Percentiles rank a stretch among this genome's conserved stretches.
These are phyloP conservation scores for Sclerotinia spermophila DNA, from an alignment of 2,329 filamentous ascomycete species.

Conservation along the genomic window DNA sequence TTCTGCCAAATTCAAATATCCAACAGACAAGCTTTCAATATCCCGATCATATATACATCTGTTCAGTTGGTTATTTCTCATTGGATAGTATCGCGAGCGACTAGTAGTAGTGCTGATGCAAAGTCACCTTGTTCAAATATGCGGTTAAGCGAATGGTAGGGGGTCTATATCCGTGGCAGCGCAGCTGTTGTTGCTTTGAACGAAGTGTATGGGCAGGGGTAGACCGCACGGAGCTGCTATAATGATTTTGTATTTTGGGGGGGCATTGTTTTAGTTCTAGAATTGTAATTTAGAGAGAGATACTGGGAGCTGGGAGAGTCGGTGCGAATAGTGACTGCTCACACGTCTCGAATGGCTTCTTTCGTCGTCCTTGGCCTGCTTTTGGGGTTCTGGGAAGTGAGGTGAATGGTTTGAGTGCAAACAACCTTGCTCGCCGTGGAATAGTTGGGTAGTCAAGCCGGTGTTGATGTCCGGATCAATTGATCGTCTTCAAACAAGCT, in stretches of 20 bases:
- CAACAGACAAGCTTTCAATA: background rate
- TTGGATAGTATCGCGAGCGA: background rate
- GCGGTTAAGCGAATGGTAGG: slow-evolving; percentile 1
- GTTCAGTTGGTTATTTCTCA: background rate
- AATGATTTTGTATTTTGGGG: background rate
- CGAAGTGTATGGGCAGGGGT: background rate
- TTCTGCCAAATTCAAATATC: background rate
- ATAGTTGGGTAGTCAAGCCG: background rate
- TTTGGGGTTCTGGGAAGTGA: background rate
- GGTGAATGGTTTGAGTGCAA: background rate
- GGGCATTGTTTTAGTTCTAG: background rate
- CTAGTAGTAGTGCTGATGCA: background rate
- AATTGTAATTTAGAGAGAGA: background rate
- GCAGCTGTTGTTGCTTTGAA: slow-evolving; percentile 4
- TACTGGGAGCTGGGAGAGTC: background rate
- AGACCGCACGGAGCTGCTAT: background rate
- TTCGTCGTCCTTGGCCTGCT: background rate
- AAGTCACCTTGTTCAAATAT: background rate
- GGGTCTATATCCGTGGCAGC: background rate
- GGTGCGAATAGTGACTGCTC: background rate
- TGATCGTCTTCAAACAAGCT: background rate
- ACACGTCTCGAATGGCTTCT: background rate
- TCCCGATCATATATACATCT: background rate
- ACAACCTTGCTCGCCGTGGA: background rate
- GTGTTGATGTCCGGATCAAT: background rate